phyloP scores from a whole-genome alignment of 306 rosid genomes.

The Corylus avellana region DNA sequence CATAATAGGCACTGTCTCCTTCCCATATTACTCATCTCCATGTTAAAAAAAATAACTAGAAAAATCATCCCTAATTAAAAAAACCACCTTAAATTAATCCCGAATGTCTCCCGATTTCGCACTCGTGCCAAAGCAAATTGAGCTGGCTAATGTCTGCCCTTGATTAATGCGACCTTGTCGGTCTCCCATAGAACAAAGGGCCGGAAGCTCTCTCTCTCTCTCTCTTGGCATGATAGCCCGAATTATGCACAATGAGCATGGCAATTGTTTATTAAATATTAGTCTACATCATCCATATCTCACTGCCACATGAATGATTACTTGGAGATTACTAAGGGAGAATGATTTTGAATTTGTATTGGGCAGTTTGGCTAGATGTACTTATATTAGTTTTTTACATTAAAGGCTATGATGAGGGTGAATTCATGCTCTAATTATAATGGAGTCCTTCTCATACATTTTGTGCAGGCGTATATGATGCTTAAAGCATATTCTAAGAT shows the following conservation, averaged over 20 bases:
- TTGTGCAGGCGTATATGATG: too few species aligned
- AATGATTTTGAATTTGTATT: conserved; percentile 14
- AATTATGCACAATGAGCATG: conserved; percentile 24
- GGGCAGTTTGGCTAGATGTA: conserved; percentile 24
- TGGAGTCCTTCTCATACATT: neutral
- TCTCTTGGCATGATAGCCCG: conserved; percentile 21
- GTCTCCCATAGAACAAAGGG: conserved; percentile 44
- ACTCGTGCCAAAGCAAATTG: conserved; percentile 67
- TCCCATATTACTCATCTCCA: conserved; percentile 30
- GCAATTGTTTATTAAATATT: conserved; percentile 16
- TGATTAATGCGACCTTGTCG: conserved; percentile 63
- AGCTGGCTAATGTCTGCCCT: conserved; percentile 90
- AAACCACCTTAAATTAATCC: conserved; percentile 31
- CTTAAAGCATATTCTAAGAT: neutral
- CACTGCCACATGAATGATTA: conserved; percentile 21
- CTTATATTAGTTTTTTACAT: conserved; percentile 3
- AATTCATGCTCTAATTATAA: neutral
- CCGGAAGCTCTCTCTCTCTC: conserved; percentile 10
- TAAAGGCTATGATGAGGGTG: conserved; percentile 7
- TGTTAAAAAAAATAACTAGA: neutral
- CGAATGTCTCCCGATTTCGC: conserved; percentile 55
- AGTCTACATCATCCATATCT: conserved; percentile 41
- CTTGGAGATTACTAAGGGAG: conserved; percentile 14
- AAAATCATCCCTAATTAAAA: conserved; percentile 28
- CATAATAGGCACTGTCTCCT: conserved; percentile 51